Percentiles rank a stretch among this genome's conserved stretches.
phyloP scores from a whole-genome alignment of 1,284 basidiomycete genomes.

The Porodaedalea pini region DNA sequence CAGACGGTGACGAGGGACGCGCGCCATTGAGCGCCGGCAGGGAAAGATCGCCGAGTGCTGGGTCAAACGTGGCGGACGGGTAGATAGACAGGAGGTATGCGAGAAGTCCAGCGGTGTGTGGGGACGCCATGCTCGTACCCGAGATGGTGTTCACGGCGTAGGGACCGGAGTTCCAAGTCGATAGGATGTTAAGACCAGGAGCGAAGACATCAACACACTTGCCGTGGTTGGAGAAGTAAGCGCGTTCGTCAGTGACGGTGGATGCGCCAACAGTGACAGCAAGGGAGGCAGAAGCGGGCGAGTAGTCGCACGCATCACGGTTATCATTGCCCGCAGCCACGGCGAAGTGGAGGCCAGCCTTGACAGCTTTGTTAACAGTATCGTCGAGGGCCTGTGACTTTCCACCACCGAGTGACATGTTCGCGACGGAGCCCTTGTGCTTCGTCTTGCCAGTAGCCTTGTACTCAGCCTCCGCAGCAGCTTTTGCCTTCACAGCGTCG shows the following conservation, averaged over 20 bases:
- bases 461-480: conserved; percentile 58
- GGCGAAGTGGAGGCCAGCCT: conserved; percentile 86
- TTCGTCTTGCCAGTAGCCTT: conserved; percentile 62
- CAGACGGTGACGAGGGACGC: conserved; percentile 22
- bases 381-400: conserved; percentile 87
- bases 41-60: conserved; percentile 35
- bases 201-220: conserved; percentile 81
- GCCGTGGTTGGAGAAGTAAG: conserved; percentile 86
- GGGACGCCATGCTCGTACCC: conserved; percentile 71
- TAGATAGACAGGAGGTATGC: conserved; percentile 85
- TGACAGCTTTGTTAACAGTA: conserved; percentile 84
- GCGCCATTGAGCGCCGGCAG: conserved; percentile 22
- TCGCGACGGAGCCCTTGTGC: conserved; percentile 95
- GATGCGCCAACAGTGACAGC: conserved; percentile 88
- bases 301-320: conserved; percentile 77
- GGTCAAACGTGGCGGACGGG: conserved; percentile 59
- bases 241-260: conserved; percentile 76
- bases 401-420: conserved; percentile 97
- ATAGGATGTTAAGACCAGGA: conserved; percentile 79
- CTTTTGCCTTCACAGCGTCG: conserved; percentile 43
- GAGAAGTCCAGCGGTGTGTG: conserved; percentile 68
- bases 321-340: conserved; percentile 87
- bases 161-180: conserved; percentile 65
- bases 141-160: conserved; percentile 66
- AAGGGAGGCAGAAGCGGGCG: conserved; percentile 71